phyloP scores from a whole-genome alignment of 495 filamentous ascomycete genomes.

The Cercophora samala region DNA sequence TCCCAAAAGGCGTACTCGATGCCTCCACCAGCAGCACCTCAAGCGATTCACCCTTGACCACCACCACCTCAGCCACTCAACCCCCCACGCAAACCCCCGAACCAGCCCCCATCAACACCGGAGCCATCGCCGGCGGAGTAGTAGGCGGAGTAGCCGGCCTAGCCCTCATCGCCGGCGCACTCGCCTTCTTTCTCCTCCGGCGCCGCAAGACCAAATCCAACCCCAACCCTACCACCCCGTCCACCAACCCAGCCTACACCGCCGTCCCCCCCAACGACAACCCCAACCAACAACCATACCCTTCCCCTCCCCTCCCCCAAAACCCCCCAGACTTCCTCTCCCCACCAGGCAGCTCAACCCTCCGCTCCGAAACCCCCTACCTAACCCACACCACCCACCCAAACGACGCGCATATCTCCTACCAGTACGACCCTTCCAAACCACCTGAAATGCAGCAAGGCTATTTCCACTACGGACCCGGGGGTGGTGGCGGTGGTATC shows the following conservation, averaged over 20 bases:
- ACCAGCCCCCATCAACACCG: conserved; percentile 17
- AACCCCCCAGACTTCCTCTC: conserved; percentile 8
- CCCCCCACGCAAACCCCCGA: conserved; percentile 7
- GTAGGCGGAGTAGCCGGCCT: conserved; percentile 31
- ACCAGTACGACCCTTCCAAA: conserved; percentile 23
- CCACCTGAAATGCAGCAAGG: conserved; percentile 5
- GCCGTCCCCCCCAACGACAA: conserved; percentile 18
- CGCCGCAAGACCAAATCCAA: conserved; percentile 18
- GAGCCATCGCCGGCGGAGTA: conserved; percentile 30
- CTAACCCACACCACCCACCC: neutral
- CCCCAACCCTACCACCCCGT: neutral
- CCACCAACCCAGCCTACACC: conserved; percentile 16
- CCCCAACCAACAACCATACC: neutral
- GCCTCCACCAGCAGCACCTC: conserved; percentile 21
- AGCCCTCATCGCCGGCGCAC: conserved; percentile 18
- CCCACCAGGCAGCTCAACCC: neutral
- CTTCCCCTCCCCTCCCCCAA: conserved; percentile 20
- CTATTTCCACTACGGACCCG: conserved; percentile 2
- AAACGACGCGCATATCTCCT: conserved; percentile 13
- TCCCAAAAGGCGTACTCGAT: conserved; percentile 32
- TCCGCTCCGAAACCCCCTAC: conserved; percentile 13
- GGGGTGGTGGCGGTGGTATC: neutral
- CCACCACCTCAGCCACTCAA: conserved; percentile 2
- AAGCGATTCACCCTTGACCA: neutral
- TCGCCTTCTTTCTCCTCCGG: conserved; percentile 25